Conservation (phyloP, 768 basidiomycete species). For the Boletus tylopilopsis region DNA sequence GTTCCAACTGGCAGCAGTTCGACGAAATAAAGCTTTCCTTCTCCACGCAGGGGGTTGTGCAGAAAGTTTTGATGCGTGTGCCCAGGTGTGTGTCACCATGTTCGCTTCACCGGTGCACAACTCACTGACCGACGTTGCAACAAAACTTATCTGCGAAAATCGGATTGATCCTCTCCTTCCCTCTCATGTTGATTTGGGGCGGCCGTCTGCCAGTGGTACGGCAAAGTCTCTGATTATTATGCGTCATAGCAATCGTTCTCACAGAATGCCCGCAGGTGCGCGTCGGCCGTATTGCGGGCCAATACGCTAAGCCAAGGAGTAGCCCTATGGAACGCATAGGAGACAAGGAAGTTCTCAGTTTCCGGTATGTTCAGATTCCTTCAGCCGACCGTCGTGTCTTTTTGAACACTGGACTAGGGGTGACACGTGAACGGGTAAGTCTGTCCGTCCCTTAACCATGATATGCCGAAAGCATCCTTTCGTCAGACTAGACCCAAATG, state of each 20-base stretch:
- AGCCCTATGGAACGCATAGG: slow-evolving; percentile 77
- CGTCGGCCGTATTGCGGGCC: slow-evolving; percentile 91
- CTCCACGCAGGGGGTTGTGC: slow-evolving; percentile 98
- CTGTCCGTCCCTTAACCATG: no score
- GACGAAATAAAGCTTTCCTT: slow-evolving; percentile 86
- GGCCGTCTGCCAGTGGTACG: slow-evolving; percentile 87
- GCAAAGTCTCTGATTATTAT: slow-evolving; percentile 11
- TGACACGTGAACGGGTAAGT: slow-evolving; percentile 89
- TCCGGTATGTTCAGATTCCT: slow-evolving; percentile 53
- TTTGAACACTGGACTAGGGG: slow-evolving; percentile 50
- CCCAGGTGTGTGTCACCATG: slow-evolving; percentile 51
- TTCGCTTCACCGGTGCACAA: slow-evolving; percentile 9
- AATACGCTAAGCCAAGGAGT: slow-evolving; percentile 93
- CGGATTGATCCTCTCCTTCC: slow-evolving; percentile 90
- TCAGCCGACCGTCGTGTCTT: neutral
- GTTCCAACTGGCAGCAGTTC: slow-evolving; percentile 73
- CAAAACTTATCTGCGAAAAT: slow-evolving; percentile 87
- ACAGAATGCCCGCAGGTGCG: slow-evolving; percentile 48
- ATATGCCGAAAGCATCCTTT: no score
- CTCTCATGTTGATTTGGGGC: slow-evolving; percentile 92
- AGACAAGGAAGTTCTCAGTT: slow-evolving; percentile 76
- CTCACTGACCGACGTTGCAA: slow-evolving; percentile 35
- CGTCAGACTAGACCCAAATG: slow-evolving; percentile 55
- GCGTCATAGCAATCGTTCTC: slow-evolving; percentile 1
- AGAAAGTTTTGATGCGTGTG: slow-evolving; percentile 92